Conservation (phyloP, 345 rosid genomes). For the Rhodamnia rubescens region DNA sequence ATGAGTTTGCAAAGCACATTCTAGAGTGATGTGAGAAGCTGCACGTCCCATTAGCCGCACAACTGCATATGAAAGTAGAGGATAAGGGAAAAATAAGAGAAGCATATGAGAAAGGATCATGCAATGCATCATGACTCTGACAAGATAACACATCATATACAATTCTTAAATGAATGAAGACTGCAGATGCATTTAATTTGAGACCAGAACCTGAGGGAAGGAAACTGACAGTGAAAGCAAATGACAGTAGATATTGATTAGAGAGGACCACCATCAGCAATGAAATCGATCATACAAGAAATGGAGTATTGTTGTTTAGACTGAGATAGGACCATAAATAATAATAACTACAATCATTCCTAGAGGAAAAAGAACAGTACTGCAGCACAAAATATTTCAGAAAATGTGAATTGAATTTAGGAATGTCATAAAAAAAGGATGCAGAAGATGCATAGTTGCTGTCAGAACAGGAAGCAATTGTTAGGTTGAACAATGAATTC, state of each 20-base stretch:
- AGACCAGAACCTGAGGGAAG: not conserved
- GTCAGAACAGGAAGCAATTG: not conserved
- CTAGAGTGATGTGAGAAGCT: constrained; percentile 95
- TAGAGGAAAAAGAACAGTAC: not conserved
- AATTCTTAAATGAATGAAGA: not conserved
- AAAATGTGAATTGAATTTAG: not conserved
- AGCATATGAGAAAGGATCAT: not conserved
- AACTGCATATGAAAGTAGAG: constrained; percentile 27
- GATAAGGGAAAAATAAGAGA: not conserved
- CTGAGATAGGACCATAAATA: not conserved
- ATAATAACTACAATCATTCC: not conserved
- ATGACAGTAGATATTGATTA: not conserved
- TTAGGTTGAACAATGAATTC: not conserved
- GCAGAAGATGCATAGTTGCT: not conserved
- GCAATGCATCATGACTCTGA: not conserved
- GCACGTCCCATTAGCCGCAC: constrained; percentile 99
- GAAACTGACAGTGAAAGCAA: not conserved
- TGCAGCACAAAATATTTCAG: not conserved
- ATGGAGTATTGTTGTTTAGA: not conserved
- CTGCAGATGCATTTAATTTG: not conserved
- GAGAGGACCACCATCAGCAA: not conserved
- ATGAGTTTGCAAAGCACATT: constrained; percentile 96
- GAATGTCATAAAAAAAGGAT: not conserved
- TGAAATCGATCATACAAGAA: not conserved
- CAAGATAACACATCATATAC: not conserved